These are phyloP conservation scores for Protomyces inouyei DNA, from an alignment of 1,139 yeast genomes.

Conservation along the genomic window DNA sequence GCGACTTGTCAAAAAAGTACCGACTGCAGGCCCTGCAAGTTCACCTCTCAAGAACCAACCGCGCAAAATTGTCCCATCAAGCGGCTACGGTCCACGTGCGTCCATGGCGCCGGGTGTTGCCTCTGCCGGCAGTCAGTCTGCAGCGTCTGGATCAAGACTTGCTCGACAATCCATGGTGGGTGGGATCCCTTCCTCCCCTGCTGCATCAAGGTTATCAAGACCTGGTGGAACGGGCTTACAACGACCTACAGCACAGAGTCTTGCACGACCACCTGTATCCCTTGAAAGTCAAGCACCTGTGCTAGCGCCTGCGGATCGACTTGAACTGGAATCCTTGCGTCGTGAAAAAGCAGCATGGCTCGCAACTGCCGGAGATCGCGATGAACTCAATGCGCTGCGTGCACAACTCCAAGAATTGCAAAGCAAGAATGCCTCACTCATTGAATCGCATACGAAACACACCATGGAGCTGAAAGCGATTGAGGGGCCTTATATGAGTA, in stretches of 20 bases:
- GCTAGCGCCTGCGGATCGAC: constrained; percentile 12
- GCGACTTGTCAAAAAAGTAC: constrained; percentile 10
- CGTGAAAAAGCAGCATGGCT: constrained; percentile 20
- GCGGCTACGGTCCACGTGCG: constrained; percentile 23
- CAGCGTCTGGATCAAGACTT: neutral
- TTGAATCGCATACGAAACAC: constrained; percentile 51
- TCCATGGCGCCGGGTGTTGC: constrained; percentile 9
- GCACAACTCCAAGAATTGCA: constrained; percentile 5
- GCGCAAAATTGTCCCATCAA: constrained; percentile 1
- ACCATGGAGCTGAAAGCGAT: constrained; percentile 55
- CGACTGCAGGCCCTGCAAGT: neutral
- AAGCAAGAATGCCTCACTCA: constrained; percentile 40
- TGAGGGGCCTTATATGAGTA: constrained; percentile 59
- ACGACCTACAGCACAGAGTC: constrained; percentile 21
- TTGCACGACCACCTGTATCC: constrained; percentile 16
- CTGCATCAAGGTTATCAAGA: constrained; percentile 7
- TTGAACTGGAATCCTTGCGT: constrained; percentile 17
- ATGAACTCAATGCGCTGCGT: neutral
- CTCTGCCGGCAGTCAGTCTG: neutral
- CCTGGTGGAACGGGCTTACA: constrained; percentile 5
- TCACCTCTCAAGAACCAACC: constrained; percentile 16
- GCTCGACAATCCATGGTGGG: constrained; percentile 10
- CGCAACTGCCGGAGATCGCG: constrained; percentile 21
- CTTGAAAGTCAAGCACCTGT: neutral
- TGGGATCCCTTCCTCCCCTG: constrained; percentile 8